A percentile compares a stretch with the other conserved stretches of the same genome.
phyloP scores from a whole-genome alignment of 495 filamentous ascomycete species.

The Lasiosphaeria hispida region DNA sequence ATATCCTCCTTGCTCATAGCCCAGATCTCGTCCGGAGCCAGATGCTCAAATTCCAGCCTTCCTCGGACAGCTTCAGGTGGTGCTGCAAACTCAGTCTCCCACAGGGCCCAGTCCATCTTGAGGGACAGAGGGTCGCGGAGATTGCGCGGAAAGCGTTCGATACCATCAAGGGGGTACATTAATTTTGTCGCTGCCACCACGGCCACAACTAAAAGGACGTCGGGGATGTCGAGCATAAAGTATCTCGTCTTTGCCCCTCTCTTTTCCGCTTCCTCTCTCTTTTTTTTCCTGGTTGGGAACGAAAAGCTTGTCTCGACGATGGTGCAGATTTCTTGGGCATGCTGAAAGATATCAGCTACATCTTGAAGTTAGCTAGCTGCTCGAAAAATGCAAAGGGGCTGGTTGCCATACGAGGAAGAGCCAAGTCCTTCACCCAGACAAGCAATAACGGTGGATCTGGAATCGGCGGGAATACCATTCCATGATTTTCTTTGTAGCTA shows the following conservation, averaged over 20 bases:
- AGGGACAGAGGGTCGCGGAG: constrained; percentile 59
- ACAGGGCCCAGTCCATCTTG: constrained; percentile 68
- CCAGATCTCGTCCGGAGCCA: constrained; percentile 68
- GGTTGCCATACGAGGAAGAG: constrained; percentile 67
- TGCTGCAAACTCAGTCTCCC: constrained; percentile 56
- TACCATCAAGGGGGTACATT: constrained; percentile 69
- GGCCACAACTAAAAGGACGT: constrained; percentile 66
- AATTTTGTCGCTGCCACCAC: constrained; percentile 79
- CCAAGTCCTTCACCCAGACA: constrained; percentile 67
- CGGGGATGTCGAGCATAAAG: constrained; percentile 56
- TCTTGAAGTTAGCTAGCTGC: constrained; percentile 43
- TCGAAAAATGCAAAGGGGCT: too few species aligned
- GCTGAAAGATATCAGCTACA: constrained; percentile 60
- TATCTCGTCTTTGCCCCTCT: too few species aligned
- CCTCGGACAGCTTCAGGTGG: constrained; percentile 20
- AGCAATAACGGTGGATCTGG: constrained; percentile 66
- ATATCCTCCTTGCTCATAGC: constrained; percentile 65
- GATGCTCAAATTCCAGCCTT: constrained; percentile 32
- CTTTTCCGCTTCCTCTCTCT: constrained; percentile 13
- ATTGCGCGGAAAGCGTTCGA: constrained; percentile 54
- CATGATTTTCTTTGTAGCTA: constrained; percentile 65
- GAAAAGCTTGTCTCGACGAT: constrained; percentile 56
- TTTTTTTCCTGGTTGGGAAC: constrained; percentile 43
- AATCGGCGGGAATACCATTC: constrained; percentile 67
- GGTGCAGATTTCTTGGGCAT: constrained; percentile 55